These are phyloP conservation scores for Kwoniella shivajii DNA, from an alignment of 1,284 basidiomycete species.

Conservation along the genomic window DNA sequence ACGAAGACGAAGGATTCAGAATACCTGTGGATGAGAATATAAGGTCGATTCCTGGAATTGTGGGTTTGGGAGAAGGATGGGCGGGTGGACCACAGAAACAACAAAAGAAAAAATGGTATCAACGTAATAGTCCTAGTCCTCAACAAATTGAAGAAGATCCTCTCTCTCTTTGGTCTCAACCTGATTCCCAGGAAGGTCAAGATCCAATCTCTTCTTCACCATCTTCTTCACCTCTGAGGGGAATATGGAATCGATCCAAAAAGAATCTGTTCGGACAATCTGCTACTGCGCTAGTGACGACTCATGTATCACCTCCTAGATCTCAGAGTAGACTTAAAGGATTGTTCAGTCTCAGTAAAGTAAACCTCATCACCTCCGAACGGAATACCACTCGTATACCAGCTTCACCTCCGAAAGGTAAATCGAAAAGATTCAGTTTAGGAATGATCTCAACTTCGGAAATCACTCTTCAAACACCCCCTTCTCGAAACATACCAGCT, in stretches of 20 bases:
- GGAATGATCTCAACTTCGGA: conserved; percentile 1
- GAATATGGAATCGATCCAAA: conserved; percentile 31
- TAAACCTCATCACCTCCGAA: neutral
- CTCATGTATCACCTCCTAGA: neutral
- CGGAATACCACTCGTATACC: neutral
- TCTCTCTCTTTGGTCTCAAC: conserved; percentile 21
- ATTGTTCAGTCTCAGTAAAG: conserved; percentile 4
- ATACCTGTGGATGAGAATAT: conserved; percentile 26
- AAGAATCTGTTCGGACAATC: conserved; percentile 16
- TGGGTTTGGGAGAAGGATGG: conserved; percentile 48
- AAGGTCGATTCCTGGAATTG: conserved; percentile 41
- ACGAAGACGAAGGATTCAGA: neutral
- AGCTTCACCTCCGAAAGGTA: neutral
- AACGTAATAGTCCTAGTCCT: neutral
- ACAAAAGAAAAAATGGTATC: conserved; percentile 15
- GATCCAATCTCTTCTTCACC: neutral
- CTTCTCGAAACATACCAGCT: neutral
- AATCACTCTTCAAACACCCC: neutral
- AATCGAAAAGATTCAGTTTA: conserved; percentile 5
- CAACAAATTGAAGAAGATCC: conserved; percentile 20
- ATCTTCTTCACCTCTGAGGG: conserved; percentile 14
- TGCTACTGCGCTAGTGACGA: neutral
- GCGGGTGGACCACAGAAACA: conserved; percentile 29
- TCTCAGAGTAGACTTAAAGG: neutral
- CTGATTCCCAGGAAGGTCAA: neutral